phyloP scores from a whole-genome alignment of 257 asterid genomes.

The Apocynum venetum region DNA sequence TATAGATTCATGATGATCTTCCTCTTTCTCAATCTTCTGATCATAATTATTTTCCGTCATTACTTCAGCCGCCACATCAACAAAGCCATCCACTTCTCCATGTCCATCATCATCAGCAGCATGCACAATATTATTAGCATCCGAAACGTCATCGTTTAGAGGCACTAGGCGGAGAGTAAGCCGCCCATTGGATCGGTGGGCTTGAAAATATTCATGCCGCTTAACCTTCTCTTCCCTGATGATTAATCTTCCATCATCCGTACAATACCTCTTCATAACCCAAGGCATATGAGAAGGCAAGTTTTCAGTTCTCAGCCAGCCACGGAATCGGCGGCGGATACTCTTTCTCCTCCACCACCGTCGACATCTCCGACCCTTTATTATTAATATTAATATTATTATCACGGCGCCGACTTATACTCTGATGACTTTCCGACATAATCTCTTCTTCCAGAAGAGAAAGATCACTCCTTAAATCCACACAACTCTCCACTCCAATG shows the following conservation, averaged over 20 bases:
- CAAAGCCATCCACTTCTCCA: constrained; percentile 21
- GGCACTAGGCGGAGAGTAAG: constrained; percentile 52
- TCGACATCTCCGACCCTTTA: not conserved
- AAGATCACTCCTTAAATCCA: constrained; percentile 32
- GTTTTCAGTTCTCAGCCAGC: constrained; percentile 34
- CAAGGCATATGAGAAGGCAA: constrained; percentile 51
- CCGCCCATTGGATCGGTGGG: constrained; percentile 58
- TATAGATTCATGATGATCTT: too few relatives aligned
- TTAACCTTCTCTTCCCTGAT: constrained; percentile 54
- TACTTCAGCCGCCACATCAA: constrained; percentile 6
- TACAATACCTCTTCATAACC: constrained; percentile 47
- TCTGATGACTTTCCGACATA: not conserved
- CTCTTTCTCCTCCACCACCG: constrained; percentile 15
- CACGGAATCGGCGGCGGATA: constrained; percentile 68
- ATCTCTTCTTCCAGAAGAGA: constrained; percentile 1
- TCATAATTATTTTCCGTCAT: not conserved
- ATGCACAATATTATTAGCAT: not conserved
- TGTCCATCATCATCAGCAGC: not conserved
- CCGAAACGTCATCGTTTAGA: constrained; percentile 21
- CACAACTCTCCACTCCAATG: constrained; percentile 51
- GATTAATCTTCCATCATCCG: constrained; percentile 56
- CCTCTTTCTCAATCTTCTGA: too few relatives aligned
- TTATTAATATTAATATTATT: too few relatives aligned
- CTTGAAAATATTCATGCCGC: constrained; percentile 53
- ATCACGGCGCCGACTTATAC: too few relatives aligned